Evolutionary conservation across 805 yeast species (phyloP), one percentile per base, ranked within the genome.

Genomic region (Saturnispora halmiae): DNA sequence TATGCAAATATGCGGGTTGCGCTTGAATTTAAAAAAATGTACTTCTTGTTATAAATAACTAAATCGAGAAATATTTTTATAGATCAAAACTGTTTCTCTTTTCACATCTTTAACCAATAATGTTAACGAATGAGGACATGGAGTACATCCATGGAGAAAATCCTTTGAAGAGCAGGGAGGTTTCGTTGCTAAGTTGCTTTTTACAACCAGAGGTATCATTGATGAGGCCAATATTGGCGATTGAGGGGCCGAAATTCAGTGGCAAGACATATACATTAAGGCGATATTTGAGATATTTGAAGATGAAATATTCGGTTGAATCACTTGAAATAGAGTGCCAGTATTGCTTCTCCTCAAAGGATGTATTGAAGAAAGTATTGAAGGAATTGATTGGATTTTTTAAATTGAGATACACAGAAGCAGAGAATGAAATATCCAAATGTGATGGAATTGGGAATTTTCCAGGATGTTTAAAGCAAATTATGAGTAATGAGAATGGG

Each of bases 171-270:
- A 55, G 56, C 3, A 36, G 46, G 4, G 69, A 72, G 48, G 41
- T 64, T 16, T 60, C 55, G 8, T 51, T 67, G 8, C 47, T 72
- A 15, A 47, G 54, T 26, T 52, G 66, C 0, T 68, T 63, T 38
- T 40, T 73, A 1, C 51, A 61, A 6, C 52, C 52, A 8, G 58
- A 61, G 15, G 21, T 50, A 1, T 48, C 42, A 3, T 26, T 52
- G 2, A 58, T 62, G 55, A 56, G 60, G 0, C 65, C 70, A 1
- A 52, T 65, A 6, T 34, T 72, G 9, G 51, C 70, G 2, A 60
- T 73, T 3, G 75, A 71, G 49, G 79, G 79, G 0, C 63, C 66
- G 42, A 59, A 64, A 39, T 64, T 76, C 1, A 58, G 69, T 14
- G 79, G 79, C 0, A 73, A 73, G 48, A 56, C 75, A 2, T 57